phyloP scores from a whole-genome alignment of 202 grass and related monocot genomes.

The Dendrocalamus latiflorus region DNA sequence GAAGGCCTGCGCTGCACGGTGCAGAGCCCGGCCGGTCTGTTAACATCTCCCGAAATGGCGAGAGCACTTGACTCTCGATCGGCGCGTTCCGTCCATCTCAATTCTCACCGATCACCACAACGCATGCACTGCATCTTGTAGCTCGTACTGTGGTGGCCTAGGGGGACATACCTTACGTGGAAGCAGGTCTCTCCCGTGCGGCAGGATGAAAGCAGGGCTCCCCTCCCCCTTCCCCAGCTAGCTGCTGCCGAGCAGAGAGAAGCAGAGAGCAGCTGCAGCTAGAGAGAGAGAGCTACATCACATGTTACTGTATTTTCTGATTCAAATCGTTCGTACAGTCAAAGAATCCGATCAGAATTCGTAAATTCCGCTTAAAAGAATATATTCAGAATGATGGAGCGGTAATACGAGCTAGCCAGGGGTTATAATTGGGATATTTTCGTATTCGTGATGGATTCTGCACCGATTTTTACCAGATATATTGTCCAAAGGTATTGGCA shows the following conservation, averaged over 20 bases:
- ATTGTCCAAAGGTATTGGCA: too few species aligned
- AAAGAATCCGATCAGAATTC: too few species aligned
- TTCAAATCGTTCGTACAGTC: too few species aligned
- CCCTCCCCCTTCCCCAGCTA: not conserved
- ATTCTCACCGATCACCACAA: not conserved
- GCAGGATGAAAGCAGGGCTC: slow-evolving; percentile 24
- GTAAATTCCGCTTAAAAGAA: too few species aligned
- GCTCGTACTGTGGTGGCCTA: not conserved
- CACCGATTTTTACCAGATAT: too few species aligned
- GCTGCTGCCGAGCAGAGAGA: not conserved
- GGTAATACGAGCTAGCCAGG: too few species aligned
- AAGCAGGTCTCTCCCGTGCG: slow-evolving; percentile 28
- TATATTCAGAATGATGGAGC: too few species aligned
- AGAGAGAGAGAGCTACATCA: not conserved
- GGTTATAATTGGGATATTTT: too few species aligned
- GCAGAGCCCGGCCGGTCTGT: not conserved
- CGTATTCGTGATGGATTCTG: too few species aligned
- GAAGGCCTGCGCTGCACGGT: not conserved
- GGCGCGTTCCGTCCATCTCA: not conserved
- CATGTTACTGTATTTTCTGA: too few species aligned
- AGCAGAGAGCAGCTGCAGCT: not conserved
- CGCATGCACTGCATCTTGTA: not conserved
- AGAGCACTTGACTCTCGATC: not conserved
- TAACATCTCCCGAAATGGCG: not conserved
- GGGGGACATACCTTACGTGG: slow-evolving; percentile 40